Evolutionary conservation across 176 grass and related monocot species (phyloP), one percentile per base, ranked within the genome.

Genomic region (Olyra latifolia): DNA sequence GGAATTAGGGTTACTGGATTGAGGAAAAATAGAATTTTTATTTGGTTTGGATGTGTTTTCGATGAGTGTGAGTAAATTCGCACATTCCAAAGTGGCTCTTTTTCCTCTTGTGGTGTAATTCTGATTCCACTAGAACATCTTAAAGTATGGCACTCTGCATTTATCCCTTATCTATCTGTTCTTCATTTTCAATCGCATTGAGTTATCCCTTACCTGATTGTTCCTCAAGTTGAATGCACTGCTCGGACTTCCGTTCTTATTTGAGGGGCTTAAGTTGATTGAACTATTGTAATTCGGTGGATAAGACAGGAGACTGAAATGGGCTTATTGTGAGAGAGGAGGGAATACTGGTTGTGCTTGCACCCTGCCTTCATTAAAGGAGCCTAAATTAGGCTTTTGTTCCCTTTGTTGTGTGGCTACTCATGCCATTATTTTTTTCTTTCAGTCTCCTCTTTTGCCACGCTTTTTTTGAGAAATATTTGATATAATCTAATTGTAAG

Each of bases 251-350:
- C 16, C 48, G 28, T 35, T 69, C 5, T 50, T 20, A 59, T 76
- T 69, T 32, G 25, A 44, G 53, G 13, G 13, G 23, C 32, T 59
- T 29, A 49, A 1, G 27, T 35, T 82, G 13, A 23, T 25, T 17
- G 41, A 8, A 6, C 38, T 35, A 17, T 1, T 77, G 3, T 64
- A 30, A 16, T 77, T 60, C 48, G 22, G 4, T 43, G 13, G 47
- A 75, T 15, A 75, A 56, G 19, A 55, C 24, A 73, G 8, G 49
- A 54, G 5, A 45, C n/a, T 72, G 47, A 76, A 72, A 25, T 65
- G 20, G 19, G 1, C 20, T 77, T 19, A n/a, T 10, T 63, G 15
- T 40, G 45, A 56, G 13, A 76, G 23, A 24, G 24, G 32, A 66
- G 28, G 1, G 5, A 20, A 38, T 28, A 38, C 42, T 87, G 63